Conservation (phyloP, 495 filamentous ascomycete genomes). For the Neurospora sp. region DNA sequence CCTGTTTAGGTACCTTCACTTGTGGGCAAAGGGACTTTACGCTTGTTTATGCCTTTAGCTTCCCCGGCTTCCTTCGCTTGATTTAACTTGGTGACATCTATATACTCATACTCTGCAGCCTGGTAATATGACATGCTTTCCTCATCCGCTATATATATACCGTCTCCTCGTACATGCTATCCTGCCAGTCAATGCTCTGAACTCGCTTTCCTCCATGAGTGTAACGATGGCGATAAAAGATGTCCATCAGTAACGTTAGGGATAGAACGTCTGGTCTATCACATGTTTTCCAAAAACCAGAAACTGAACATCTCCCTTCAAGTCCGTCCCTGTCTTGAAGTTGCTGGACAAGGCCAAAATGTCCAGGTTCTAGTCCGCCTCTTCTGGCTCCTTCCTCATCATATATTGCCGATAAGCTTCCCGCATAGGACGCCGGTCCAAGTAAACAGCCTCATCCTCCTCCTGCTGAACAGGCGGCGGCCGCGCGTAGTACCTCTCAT, state of each 20-base stretch:
- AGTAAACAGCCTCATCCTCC: constrained; percentile 37
- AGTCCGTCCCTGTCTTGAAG: not conserved
- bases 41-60: not conserved
- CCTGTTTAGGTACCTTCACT: not conserved
- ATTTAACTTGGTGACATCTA: not conserved
- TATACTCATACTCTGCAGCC: not conserved
- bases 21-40: not conserved
- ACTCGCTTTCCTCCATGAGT: not conserved
- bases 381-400: not conserved
- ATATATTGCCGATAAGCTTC: constrained; percentile 20
- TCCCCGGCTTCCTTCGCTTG: not conserved
- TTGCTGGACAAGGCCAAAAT: too few species aligned
- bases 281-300: not conserved
- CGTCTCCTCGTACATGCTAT: not conserved
- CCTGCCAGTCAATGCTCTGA: not conserved
- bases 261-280: not conserved
- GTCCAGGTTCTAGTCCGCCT: too few species aligned
- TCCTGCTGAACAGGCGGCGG: constrained; percentile 11
- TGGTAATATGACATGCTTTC: not conserved
- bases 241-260: not conserved
- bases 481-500: constrained; percentile 21
- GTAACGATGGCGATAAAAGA: not conserved
- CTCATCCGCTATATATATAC: not conserved
- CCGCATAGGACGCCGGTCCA: constrained; percentile 30
- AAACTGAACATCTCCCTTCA: not conserved